Evolutionary conservation across 768 basidiomycete genomes (phyloP).

Genomic region (Xanthoconium purpureum): DNA sequence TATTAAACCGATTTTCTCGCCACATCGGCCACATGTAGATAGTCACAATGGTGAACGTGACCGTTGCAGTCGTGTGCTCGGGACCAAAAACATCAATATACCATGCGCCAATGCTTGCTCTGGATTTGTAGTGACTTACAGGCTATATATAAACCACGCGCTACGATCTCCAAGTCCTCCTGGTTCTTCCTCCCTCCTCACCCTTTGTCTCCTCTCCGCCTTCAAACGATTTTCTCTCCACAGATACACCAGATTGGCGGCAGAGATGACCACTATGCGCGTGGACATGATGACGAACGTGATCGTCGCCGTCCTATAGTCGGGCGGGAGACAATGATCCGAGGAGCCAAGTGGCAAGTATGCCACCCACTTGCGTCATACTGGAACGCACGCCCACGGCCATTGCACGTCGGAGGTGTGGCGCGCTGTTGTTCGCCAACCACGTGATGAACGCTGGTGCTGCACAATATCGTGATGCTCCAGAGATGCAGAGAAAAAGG

Average conservation of each 20-base stretch:
- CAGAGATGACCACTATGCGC: slow-evolving; percentile 36
- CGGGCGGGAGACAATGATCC: slow-evolving; percentile 47
- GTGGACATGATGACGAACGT: slow-evolving; percentile 37
- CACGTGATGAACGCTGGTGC: too few species aligned
- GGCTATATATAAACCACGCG: slow-evolving; percentile 54
- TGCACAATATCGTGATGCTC: too few species aligned
- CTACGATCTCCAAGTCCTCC: slow-evolving; percentile 47
- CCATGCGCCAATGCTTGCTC: too few species aligned
- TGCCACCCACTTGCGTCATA: slow-evolving; percentile 55
- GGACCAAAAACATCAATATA: too few species aligned
- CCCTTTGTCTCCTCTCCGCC: slow-evolving; percentile 32
- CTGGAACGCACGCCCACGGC: slow-evolving; percentile 55
- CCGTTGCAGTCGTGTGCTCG: too few species aligned
- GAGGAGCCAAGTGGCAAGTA: slow-evolving; percentile 60
- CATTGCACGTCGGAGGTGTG: too few species aligned
- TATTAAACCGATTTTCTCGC: too few species aligned
- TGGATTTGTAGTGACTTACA: slow-evolving; percentile 26
- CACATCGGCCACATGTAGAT: too few species aligned
- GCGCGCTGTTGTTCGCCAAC: too few species aligned
- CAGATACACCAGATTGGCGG: slow-evolving; percentile 42
- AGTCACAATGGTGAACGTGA: too few species aligned
- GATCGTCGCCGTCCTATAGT: slow-evolving; percentile 48
- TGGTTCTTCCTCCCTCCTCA: slow-evolving; percentile 36
- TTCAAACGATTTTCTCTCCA: slow-evolving; percentile 46
- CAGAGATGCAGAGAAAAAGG: too few species aligned